Evolutionary conservation across 2,329 filamentous ascomycete species (phyloP), one percentile per base, ranked within the genome.

Genomic region (Leptographium procerum): DNA sequence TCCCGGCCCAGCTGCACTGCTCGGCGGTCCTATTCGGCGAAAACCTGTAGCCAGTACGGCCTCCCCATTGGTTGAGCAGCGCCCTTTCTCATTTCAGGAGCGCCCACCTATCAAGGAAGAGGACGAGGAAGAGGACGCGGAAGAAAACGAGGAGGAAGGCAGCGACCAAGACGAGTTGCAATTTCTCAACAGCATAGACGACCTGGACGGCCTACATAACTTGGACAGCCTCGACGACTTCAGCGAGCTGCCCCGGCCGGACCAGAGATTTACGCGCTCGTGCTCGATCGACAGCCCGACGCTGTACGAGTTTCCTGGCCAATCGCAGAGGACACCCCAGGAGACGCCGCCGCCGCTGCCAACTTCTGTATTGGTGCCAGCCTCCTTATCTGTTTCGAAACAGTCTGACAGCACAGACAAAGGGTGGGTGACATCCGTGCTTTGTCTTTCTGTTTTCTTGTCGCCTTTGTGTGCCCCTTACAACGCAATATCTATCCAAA

Each of bases 11-110:
- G 51, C 51, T 33, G 29, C 16, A n/a, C 6, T 28, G 6, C 47
- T 47, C 36, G 26, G 43, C 34, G 47, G 31, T 13, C 54, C 28
- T 2, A 79, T 85, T 70, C 79, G 78, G 67, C 77, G 83, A 62
- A 85, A 86, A 71, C 83, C 83, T 57, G 68, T 86, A 61, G 83
- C 82, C 77, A 34, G 79, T 79, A 54, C 82, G 78, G 36, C 73
- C 76, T 81, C 79, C 45, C 73, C 77, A 60, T 66, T 80, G 63
- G 77, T 75, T 56, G 73, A 75, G 36, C 71, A 76, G 2, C 19
- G 28, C 16, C 29, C 48, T 10, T n/a, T 50, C 26, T n/a, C 48
- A 14, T 36, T 52, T 28, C 55, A 22, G 33, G 24, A 28, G 24
- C 13, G 54, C 28, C 52, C 54, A 10, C 40, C n/a, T 16, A 52